Percentiles rank a stretch among this genome's conserved stretches.
These are phyloP conservation scores for Agrocybe chaxingu DNA, from an alignment of 768 basidiomycete species.

Conservation along the genomic window DNA sequence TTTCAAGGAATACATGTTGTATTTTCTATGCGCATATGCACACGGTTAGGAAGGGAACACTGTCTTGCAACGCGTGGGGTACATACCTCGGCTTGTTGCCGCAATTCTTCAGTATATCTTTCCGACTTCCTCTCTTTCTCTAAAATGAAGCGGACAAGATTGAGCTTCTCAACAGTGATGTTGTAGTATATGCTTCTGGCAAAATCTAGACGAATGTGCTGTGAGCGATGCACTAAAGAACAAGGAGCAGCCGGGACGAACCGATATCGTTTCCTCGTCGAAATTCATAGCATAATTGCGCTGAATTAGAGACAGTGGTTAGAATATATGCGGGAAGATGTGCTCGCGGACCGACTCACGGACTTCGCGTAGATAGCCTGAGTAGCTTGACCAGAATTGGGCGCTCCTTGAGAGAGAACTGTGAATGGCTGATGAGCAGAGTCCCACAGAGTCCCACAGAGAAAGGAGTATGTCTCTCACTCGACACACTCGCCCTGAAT, in stretches of 20 bases:
- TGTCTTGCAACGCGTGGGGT: neutral
- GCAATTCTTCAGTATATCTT: constrained; percentile 10
- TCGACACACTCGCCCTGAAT: constrained; percentile 37
- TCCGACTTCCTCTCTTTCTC: constrained; percentile 38
- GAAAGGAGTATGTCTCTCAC: constrained; percentile 14
- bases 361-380: constrained; percentile 77
- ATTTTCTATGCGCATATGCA: neutral
- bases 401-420: constrained; percentile 76
- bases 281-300: constrained; percentile 75
- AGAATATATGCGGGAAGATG: constrained; percentile 10
- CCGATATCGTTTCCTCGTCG: constrained; percentile 75
- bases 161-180: constrained; percentile 54
- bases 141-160: constrained; percentile 43
- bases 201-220: constrained; percentile 11
- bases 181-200: constrained; percentile 70
- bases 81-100: constrained; percentile 4
- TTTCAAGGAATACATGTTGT: neutral
- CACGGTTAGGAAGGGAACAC: neutral
- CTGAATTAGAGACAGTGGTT: constrained; percentile 28
- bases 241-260: constrained; percentile 21
- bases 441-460: neutral
- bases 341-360: constrained; percentile 42
- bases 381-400: constrained; percentile 85
- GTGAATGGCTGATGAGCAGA: constrained; percentile 1
- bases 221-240: constrained; percentile 2